Conservation (phyloP, 177 flowering plant species). For the Tripterygium wilfordii region DNA sequence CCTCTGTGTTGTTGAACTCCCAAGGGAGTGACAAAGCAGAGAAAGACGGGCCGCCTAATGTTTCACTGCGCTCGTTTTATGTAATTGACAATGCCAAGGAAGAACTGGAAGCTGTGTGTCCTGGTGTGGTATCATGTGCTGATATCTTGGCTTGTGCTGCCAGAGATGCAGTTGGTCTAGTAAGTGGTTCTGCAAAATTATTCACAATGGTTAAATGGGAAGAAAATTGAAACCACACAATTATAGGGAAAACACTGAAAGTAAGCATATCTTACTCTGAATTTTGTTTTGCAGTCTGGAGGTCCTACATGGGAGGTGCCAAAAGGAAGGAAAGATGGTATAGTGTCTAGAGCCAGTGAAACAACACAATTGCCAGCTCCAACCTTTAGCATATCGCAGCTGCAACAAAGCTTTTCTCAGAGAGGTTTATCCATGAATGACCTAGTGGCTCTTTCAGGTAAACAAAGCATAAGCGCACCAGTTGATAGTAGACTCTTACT, state of each 20-base stretch:
- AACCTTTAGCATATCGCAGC: constrained; percentile 36
- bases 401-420: constrained; percentile 33
- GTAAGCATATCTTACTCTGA: not conserved
- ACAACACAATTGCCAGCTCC: constrained; percentile 37
- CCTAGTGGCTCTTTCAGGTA: constrained; percentile 43
- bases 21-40: constrained; percentile 27
- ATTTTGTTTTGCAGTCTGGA: constrained; percentile 20
- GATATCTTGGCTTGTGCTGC: constrained; percentile 40
- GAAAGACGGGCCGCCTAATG: constrained; percentile 35
- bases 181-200: too few species aligned
- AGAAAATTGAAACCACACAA: too few species aligned
- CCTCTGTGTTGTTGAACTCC: constrained; percentile 24
- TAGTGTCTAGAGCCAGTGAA: constrained; percentile 37
- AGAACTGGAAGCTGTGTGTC: constrained; percentile 25
- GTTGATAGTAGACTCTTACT: not conserved
- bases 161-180: constrained; percentile 31
- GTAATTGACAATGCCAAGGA: constrained; percentile 43
- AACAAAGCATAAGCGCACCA: not conserved
- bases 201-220: too few species aligned
- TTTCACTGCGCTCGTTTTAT: constrained; percentile 32
- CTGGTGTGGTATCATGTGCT: constrained; percentile 42
- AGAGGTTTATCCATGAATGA: constrained; percentile 40
- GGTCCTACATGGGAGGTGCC: constrained; percentile 45
- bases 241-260: too few species aligned
- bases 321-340: constrained; percentile 41